These are phyloP conservation scores for Sphaerulina vaccinii DNA, from an alignment of 2,329 filamentous ascomycete genomes.

Conservation along the genomic window DNA sequence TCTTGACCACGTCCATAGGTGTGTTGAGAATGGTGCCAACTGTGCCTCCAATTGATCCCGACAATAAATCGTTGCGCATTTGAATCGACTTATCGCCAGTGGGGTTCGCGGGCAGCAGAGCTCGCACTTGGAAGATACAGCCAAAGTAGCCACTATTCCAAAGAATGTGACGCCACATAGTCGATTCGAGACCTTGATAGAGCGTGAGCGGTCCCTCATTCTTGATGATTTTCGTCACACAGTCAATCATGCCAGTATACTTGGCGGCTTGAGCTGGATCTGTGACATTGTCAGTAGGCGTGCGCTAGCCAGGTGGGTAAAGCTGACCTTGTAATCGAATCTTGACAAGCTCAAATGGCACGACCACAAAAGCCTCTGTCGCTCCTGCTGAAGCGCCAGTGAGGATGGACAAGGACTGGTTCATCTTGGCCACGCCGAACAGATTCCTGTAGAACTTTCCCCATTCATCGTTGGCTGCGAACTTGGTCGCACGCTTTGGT, in stretches of 20 bases:
- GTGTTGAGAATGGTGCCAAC: conserved; percentile 91
- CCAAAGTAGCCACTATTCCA: conserved; percentile 98
- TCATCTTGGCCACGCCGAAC: conserved; percentile 86
- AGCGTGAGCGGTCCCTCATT: conserved; percentile 82
- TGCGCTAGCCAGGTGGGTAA: neutral
- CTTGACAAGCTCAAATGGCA: conserved; percentile 98
- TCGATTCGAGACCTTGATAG: conserved; percentile 96
- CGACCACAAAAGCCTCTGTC: conserved; percentile 93
- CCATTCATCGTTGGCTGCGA: conserved; percentile 98
- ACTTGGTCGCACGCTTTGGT: conserved; percentile 93
- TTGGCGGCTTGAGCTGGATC: conserved; percentile 90
- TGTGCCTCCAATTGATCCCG: conserved; percentile 84
- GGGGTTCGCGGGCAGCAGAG: conserved; percentile 66
- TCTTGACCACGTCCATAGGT: conserved; percentile 96
- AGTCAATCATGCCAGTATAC: conserved; percentile 80
- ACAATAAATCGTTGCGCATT: conserved; percentile 83
- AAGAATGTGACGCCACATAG: conserved; percentile 89
- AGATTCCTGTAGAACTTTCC: conserved; percentile 86
- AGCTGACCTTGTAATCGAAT: conserved; percentile 73
- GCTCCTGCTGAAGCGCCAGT: conserved; percentile 94
- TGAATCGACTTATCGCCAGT: conserved; percentile 77
- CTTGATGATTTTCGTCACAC: conserved; percentile 75
- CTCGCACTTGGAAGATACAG: conserved; percentile 95
- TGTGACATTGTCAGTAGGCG: conserved; percentile 16
- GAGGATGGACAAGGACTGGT: conserved; percentile 83